Base-by-base conservation (phyloP, 331 rosid species). In the Rhamnella rubrinervis region DNA sequence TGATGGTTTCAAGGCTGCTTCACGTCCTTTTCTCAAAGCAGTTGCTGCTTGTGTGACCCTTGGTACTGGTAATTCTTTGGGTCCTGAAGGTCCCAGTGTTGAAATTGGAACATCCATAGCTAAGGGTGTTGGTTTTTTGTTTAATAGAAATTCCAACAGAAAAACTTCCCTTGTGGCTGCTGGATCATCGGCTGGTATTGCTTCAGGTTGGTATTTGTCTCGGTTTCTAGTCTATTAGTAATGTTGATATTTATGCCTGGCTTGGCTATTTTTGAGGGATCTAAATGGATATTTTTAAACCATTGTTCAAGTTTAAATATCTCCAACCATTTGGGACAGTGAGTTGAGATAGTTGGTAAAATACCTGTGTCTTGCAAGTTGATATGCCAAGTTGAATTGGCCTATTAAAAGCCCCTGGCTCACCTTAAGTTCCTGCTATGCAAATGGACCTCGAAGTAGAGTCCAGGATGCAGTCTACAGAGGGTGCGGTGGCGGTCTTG, bases 1-100 rank as follows among this genome's bases (percentile, higher is more conserved):
- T 37, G 47, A 77, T 13, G 63, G 75, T 19, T 52, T 87, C 65
- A 78, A 72, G 72, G 84, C 84, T 39, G 87, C 85, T 61, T 77
- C 86, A 56, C 80, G 75, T 62, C 92, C 97, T 19, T 85, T 90
- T 65, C 69, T 90, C 11, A 90, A 90, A 71, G 86, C 96, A 2
- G 57, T 90, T 49, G 87, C 95, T 47, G 95, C 97, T 74, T 87
- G 89, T 59, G 78, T 85, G 51, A 93, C 98, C 46, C 79, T 90
- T 53, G 98, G 98, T 40, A 88, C 97, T 0, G 97, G 97, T n/a
- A 90, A 88, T 76, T 93, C 97, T 26, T 75, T 90, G 69, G 98
- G 98, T 10, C 98, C 97, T 0, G 96, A 93, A 75, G 98, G 98
- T 71, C 98, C 98, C 23, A 85, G 96, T 39, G 97, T 93, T 18